Evolutionary conservation across 2,329 filamentous ascomycete genomes (phyloP), one percentile per base, ranked within the genome.

Genomic region (Cladobotryum protrusum): DNA sequence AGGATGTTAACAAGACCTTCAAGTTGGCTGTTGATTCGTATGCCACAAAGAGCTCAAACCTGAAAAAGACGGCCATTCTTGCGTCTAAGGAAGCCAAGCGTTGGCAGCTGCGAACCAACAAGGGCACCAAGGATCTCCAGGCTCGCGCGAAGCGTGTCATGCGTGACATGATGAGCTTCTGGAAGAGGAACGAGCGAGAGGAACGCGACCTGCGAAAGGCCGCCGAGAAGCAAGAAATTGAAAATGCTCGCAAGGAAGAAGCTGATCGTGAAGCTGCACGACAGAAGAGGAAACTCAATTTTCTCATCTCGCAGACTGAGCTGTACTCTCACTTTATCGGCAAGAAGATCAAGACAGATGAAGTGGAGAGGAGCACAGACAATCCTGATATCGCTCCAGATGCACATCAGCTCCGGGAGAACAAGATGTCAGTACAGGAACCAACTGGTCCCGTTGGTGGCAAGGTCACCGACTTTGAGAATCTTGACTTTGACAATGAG

Each of bases 131-230:
- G 69, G 93, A 99, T 68, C 87, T 95, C 4, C 93, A 97, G 66
- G 93, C 93, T 39, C 84, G 93, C 43, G 93, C 93, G 52, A 99
- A 99, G 77, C 87, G 93, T 58, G 92, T 92, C 52, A 99, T 99
- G 93, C 84, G 93, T 65, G 93, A 99, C 71, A 99, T 99, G 93
- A 93, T 96, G 81, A 84, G 88, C 51, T 99, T 97, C 78, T 99
- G 93, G 93, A 97, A 97, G 72, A 86, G 92, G 50, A 99, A 99
- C 67, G 93, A 99, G 69, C 87, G 92, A 47, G 93, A 99, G 66
- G 93, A 99, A 67, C 88, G 93, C 53, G 93, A 99, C 67, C 76
- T 95, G 56, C 85, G 93, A 59, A 95, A 96, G 73, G 85, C 91
- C 47, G 93, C 93, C 5, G 93, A 99, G 74, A 89, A 86, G 67